Evolutionary conservation across 1,284 basidiomycete species (phyloP).

Genomic region (Erythrobasidium hasegawianum): DNA sequence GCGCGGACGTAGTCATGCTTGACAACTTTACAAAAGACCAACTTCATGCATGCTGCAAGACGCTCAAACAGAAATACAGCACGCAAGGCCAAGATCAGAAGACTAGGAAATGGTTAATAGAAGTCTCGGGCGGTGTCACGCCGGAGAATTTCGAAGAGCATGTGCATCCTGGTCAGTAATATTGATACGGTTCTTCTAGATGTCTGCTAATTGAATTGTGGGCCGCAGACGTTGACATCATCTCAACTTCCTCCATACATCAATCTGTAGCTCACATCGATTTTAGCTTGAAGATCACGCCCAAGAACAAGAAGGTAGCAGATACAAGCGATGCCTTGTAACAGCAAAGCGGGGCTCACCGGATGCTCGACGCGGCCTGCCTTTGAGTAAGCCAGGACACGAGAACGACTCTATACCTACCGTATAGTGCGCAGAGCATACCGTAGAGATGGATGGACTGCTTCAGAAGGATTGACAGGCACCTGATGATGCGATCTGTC

Average conservation of each 20-base stretch:
- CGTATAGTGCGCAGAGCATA: too few relatives aligned
- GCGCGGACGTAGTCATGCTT: slow-evolving; percentile 96
- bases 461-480: too few relatives aligned
- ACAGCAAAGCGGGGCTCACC: not conserved
- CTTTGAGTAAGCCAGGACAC: too few relatives aligned
- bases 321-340: slow-evolving; percentile 31
- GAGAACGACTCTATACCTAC: too few relatives aligned
- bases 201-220: not conserved
- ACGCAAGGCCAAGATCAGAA: slow-evolving; percentile 52
- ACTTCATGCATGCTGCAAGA: slow-evolving; percentile 63
- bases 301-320: slow-evolving; percentile 36
- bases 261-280: slow-evolving; percentile 85
- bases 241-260: slow-evolving; percentile 88
- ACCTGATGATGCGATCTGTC: too few relatives aligned
- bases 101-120: slow-evolving; percentile 70
- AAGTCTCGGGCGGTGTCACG: slow-evolving; percentile 89
- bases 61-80: slow-evolving; percentile 63
- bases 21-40: slow-evolving; percentile 84
- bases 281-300: slow-evolving; percentile 87
- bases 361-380: too few relatives aligned
- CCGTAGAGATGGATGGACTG: too few relatives aligned
- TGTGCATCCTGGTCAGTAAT: slow-evolving; percentile 27
- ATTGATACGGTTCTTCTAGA: not conserved
- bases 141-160: slow-evolving; percentile 68
- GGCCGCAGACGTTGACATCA: slow-evolving; percentile 80